Evolutionary conservation across 805 yeast genomes (phyloP).

Genomic region (Diddensiella transvaalensis): DNA sequence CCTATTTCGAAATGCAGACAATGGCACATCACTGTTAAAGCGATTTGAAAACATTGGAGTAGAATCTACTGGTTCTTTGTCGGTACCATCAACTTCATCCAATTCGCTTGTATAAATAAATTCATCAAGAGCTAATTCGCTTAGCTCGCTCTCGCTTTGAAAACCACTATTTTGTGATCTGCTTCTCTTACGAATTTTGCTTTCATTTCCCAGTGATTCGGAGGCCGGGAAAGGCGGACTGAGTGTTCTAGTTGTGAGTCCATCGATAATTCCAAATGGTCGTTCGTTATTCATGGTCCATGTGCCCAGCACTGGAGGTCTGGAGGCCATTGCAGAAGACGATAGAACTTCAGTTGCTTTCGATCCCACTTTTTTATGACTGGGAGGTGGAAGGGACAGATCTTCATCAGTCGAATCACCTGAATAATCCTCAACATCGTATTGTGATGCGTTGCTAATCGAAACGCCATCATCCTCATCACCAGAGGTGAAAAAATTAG

Average conservation of each 20-base stretch:
- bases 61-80: constrained; percentile 29
- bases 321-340: constrained; percentile 73
- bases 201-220: constrained; percentile 12
- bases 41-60: constrained; percentile 33
- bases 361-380: constrained; percentile 60
- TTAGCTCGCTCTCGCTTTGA: constrained; percentile 37
- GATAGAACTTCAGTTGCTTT: constrained; percentile 92
- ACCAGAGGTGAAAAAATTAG: constrained; percentile 59
- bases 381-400: constrained; percentile 68
- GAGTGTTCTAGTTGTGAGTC: constrained; percentile 82
- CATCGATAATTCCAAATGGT: constrained; percentile 94
- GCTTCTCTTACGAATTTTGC: constrained; percentile 21
- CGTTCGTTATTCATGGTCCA: constrained; percentile 76
- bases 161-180: constrained; percentile 18
- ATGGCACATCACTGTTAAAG: constrained; percentile 57
- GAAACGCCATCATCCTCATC: constrained; percentile 20
- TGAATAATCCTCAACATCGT: constrained; percentile 36
- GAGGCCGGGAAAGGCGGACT: constrained; percentile 42
- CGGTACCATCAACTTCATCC: constrained; percentile 56
- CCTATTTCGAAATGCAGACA: constrained; percentile 88
- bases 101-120: constrained; percentile 82
- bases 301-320: constrained; percentile 91
- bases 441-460: constrained; percentile 4
- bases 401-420: constrained; percentile 97
- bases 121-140: constrained; percentile 66